Evolutionary conservation across 2,329 filamentous ascomycete species (phyloP), one percentile per base, ranked within the genome.

Genomic region (Calonectria fujianensis): DNA sequence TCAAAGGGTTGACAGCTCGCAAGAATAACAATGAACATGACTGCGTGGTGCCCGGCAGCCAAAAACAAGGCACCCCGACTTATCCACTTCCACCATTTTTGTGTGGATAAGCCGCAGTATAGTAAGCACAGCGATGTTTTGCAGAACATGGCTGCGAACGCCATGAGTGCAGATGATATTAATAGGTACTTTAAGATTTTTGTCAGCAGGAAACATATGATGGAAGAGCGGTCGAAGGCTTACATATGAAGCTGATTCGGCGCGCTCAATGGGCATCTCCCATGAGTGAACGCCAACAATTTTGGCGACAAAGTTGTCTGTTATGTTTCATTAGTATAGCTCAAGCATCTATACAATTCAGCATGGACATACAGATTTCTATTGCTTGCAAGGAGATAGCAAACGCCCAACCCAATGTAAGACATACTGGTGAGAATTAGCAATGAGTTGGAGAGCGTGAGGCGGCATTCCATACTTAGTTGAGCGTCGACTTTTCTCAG

Each of bases 21-120:
- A 85, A 61, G 0, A 84, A 85, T 1, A 73, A 78, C 74, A 84
- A 86, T 4, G 83, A 81, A 59, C 86, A 83, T 57, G 52, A 57
- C 27, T 32, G 10, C 31, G 27, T 57, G 52, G 20, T 57, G 52
- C 18, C 52, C 52, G 1, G 14, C 52, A 9, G 52, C 52, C 29
- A 57, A n/a, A 32, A 57, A 9, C 18, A 57, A 18, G 29, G 52
- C 27, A 2, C 18, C 9, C 29, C 52, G 6, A 20, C 52, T 57
- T n/a, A n/a, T 32, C 52, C 52, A 57, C 31, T 35, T 57, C 52
- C 52, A 57, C 52, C 52, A 57, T 11, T 18, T 57, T 24, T 57
- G 29, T 35, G 18, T 18, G 13, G 52, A 57, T 13, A 57, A 16
- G 20, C 31, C 29, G 52, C 52, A 57, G 31, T 57, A 57, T 2